Conservation (phyloP, 768 basidiomycete species). For the Suillus sp. region DNA sequence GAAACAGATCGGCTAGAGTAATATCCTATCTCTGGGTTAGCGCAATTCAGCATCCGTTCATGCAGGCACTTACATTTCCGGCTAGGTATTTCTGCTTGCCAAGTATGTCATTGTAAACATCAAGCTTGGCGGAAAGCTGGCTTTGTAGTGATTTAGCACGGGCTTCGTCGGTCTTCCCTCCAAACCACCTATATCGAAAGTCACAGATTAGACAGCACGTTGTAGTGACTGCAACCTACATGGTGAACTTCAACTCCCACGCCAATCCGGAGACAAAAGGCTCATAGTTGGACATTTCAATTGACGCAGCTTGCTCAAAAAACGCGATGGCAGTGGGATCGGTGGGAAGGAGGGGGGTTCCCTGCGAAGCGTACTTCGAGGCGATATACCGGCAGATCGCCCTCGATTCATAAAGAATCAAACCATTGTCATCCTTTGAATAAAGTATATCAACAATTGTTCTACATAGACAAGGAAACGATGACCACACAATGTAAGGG, state of each 20-base stretch:
- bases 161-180: constrained; percentile 33
- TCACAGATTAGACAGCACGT: not conserved
- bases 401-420: constrained; percentile 44
- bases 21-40: constrained; percentile 14
- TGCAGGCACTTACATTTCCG: constrained; percentile 30
- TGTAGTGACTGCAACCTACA: constrained; percentile 33
- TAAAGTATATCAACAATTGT: not conserved
- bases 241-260: constrained; percentile 48
- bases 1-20: constrained; percentile 26
- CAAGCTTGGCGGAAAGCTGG: constrained; percentile 35
- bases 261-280: constrained; percentile 41
- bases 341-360: constrained; percentile 38
- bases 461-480: not conserved
- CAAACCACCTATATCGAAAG: constrained; percentile 21
- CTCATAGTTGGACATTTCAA: constrained; percentile 58
- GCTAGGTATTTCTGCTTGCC: constrained; percentile 37
- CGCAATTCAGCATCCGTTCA: not conserved
- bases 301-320: constrained; percentile 53
- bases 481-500: constrained; percentile 33
- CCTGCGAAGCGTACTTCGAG: constrained; percentile 39
- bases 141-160: constrained; percentile 28
- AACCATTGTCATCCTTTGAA: constrained; percentile 39
- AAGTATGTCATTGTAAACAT: constrained; percentile 38
- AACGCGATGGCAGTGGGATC: constrained; percentile 40
- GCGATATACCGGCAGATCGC: constrained; percentile 46